These are phyloP conservation scores for Hypoxylon sp. DNA, from an alignment of 2,329 filamentous ascomycete species.

Conservation along the genomic window DNA sequence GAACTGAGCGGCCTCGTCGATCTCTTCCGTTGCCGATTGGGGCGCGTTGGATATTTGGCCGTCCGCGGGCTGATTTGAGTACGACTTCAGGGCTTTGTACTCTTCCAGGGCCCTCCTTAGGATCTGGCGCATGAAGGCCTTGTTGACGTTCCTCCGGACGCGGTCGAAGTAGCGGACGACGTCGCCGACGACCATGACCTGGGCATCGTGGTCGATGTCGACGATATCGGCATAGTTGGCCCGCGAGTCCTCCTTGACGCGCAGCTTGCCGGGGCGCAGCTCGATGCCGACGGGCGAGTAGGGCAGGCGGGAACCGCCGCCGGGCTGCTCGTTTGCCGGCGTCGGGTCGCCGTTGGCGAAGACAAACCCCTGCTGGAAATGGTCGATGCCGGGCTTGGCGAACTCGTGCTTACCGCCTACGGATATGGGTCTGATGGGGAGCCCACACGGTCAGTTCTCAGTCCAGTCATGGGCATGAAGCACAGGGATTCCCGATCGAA, in stretches of 20 bases:
- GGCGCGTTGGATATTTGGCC: slow-evolving; percentile 12
- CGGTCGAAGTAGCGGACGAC: slow-evolving; percentile 50
- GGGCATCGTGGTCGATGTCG: slow-evolving; percentile 48
- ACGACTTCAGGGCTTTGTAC: slow-evolving; percentile 43
- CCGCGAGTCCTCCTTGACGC: slow-evolving; percentile 48
- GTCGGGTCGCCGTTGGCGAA: slow-evolving; percentile 47
- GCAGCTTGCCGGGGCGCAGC: slow-evolving; percentile 45
- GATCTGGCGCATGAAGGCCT: slow-evolving; percentile 49
- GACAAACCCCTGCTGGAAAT: slow-evolving; percentile 47
- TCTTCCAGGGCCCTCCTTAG: slow-evolving; percentile 46
- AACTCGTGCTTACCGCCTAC: slow-evolving; percentile 47
- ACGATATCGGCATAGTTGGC: slow-evolving; percentile 50
- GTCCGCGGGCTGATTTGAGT: slow-evolving; percentile 12
- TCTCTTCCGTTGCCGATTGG: slow-evolving; percentile 11
- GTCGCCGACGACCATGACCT: slow-evolving; percentile 48
- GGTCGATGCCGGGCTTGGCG: slow-evolving; percentile 49
- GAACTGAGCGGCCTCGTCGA: slow-evolving; percentile 18
- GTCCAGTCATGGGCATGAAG: slow-evolving; percentile 23
- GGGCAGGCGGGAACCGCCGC: slow-evolving; percentile 42
- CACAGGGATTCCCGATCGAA: slow-evolving; percentile 17
- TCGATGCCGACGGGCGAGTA: slow-evolving; percentile 48
- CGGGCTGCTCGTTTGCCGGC: slow-evolving; percentile 42
- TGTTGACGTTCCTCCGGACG: slow-evolving; percentile 49
- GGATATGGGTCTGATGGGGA: slow-evolving; percentile 45
- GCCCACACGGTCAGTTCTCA: slow-evolving; percentile 35